A percentile compares a stretch with the other conserved stretches of the same genome.
Conservation (phyloP, 179 eudicot species). For the Silene coronaria region DNA sequence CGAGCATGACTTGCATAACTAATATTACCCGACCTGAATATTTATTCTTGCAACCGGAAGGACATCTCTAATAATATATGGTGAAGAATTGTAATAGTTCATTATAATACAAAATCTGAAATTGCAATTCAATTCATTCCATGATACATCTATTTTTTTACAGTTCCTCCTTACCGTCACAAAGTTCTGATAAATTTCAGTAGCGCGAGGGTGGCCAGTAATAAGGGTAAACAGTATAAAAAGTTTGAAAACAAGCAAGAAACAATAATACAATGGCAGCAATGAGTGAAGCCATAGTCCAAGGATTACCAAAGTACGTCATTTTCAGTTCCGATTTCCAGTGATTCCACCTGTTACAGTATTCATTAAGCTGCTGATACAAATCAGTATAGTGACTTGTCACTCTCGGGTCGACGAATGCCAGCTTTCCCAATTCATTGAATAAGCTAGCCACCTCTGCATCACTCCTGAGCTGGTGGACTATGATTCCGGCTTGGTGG, state of each 20-base stretch:
- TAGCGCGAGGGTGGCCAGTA: not conserved
- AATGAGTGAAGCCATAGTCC: not conserved
- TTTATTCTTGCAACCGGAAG: no score
- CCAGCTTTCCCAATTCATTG: slow-evolving; percentile 1
- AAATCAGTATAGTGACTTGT: not conserved
- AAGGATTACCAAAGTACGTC: slow-evolving; percentile 3
- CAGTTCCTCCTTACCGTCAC: no score
- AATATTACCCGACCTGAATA: no score
- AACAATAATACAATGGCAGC: slow-evolving; percentile 3
- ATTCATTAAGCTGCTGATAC: not conserved
- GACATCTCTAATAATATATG: no score
- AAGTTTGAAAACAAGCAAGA: not conserved
- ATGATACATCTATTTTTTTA: no score
- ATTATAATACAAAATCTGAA: no score
- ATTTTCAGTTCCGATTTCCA: slow-evolving; percentile 5
- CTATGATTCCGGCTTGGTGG: not conserved
- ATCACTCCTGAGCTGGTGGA: not conserved
- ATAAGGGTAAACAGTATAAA: slow-evolving; percentile 5
- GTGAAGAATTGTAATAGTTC: no score
- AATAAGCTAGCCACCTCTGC: not conserved
- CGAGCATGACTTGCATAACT: no score
- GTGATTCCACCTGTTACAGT: slow-evolving; percentile 2
- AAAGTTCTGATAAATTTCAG: not conserved
- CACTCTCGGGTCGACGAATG: not conserved
- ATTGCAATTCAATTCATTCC: no score